Evolutionary conservation across 2,329 filamentous ascomycete species (phyloP), one percentile per base, ranked within the genome.

Genomic region (Aureobasidium sp.): DNA sequence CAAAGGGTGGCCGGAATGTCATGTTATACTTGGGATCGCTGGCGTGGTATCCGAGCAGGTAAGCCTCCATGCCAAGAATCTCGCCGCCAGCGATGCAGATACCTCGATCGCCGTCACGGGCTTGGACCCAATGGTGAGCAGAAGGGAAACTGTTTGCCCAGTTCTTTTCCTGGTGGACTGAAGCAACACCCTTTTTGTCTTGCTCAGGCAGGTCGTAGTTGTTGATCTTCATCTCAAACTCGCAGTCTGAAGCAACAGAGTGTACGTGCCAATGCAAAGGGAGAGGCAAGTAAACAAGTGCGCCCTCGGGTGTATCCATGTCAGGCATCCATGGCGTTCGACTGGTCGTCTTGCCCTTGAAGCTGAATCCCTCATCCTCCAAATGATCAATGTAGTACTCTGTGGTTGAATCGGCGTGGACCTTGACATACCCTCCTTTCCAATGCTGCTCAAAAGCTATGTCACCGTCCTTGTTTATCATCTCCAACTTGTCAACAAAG

Each of bases 231-330:
- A 78, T 64, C 3, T 57, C 58, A 61, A 72, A 74, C 3, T 62
- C 61, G 48, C 68, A 69, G 1, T 65, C 59, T 1, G 74, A 75
- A 34, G 61, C 66, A 6, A 74, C 65, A 1, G 71, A 73, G 27
- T 76, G 72, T 4, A 77, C 75, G 56, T 77, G 73, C 75, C 74
- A 78, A 56, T 77, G 75, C 2, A 78, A 60, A 1, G 75, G 75
- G 0, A 78, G 61, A 1, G 74, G 74, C 0, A 77, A 63, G 17
- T 70, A 55, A 4, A 71, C 68, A n/a, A 77, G 65, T 56, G 64
- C 65, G 34, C 70, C 69, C 57, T 77, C 74, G 0, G 75, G 75
- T 1, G 73, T 75, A 17, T 63, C 62, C 8, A 59, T 64, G 14
- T 59, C 34, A 11, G 56, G 45, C 12, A 60, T 64, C 74, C 74